Evolutionary conservation across 352 stramenopile genomes (phyloP).

Genomic region (Globisporangium rhizosaccharum): DNA sequence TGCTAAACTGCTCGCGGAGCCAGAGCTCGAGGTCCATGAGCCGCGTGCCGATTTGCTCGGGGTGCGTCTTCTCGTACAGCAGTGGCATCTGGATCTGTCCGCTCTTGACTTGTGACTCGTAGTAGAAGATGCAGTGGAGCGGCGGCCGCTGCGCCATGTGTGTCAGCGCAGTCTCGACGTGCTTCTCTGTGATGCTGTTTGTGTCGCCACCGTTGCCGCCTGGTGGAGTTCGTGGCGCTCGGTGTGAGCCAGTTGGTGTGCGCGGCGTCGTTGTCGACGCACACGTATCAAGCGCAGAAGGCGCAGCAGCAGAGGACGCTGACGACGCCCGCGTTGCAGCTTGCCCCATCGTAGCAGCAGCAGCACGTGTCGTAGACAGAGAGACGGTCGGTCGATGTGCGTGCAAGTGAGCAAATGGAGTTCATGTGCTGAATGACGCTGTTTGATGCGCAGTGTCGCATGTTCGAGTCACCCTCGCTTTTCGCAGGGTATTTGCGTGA

Average conservation of each 20-base stretch:
- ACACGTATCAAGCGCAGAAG: not conserved
- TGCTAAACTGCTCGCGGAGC: conserved; percentile 53
- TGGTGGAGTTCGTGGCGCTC: not conserved
- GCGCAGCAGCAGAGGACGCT: not conserved
- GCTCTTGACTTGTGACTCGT: conserved; percentile 41
- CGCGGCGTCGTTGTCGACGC: not conserved
- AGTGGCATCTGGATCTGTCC: conserved; percentile 58
- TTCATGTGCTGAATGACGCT: no score
- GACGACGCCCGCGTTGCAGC: not conserved
- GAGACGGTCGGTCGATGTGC: no score
- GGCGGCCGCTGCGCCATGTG: conserved; percentile 31
- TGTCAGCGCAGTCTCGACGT: conserved; percentile 13
- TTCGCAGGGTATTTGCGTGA: no score
- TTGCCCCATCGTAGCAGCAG: not conserved
- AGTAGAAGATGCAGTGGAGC: conserved; percentile 71
- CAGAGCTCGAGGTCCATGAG: conserved; percentile 75
- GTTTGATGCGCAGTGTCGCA: no score
- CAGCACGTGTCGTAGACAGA: no score
- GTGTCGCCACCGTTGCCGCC: not conserved
- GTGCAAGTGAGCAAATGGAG: no score
- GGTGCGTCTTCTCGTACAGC: conserved; percentile 42
- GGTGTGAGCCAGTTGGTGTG: not conserved
- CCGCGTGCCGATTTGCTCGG: conserved; percentile 29
- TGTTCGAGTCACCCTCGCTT: no score
- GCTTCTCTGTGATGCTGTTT: conserved; percentile 1